These are phyloP conservation scores for Dentipellis fragilis DNA, from an alignment of 768 basidiomycete genomes.

Conservation along the genomic window DNA sequence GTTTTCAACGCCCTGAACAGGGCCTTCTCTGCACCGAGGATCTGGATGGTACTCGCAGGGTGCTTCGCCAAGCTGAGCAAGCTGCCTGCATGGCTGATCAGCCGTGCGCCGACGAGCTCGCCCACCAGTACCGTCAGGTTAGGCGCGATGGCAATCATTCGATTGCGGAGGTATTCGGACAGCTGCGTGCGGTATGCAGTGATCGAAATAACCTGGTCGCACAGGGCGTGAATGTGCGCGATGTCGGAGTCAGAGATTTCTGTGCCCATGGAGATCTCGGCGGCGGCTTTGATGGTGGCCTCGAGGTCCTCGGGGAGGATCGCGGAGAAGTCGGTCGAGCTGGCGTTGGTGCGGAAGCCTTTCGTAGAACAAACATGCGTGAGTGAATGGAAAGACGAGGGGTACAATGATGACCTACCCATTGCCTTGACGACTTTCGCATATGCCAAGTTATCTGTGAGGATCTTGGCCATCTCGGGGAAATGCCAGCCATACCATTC, in stretches of 20 bases:
- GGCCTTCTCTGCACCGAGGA: slow-evolving; percentile 70
- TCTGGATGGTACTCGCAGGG: slow-evolving; percentile 72
- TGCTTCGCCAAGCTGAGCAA: slow-evolving; percentile 64
- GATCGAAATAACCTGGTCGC: slow-evolving; percentile 97
- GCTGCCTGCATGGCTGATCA: slow-evolving; percentile 69
- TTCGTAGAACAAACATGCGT: neutral
- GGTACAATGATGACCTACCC: slow-evolving; percentile 39
- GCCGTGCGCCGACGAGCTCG: slow-evolving; percentile 64
- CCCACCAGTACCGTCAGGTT: slow-evolving; percentile 84
- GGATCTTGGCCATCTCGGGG: slow-evolving; percentile 98
- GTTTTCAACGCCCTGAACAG: slow-evolving; percentile 71
- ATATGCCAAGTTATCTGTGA: slow-evolving; percentile 94
- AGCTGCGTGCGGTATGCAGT: slow-evolving; percentile 91
- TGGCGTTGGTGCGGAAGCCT: slow-evolving; percentile 94
- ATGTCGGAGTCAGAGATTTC: slow-evolving; percentile 98
- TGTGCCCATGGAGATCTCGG: slow-evolving; percentile 98
- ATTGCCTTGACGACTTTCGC: slow-evolving; percentile 88
- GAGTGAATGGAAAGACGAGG: neutral
- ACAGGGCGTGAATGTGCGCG: slow-evolving; percentile 91
- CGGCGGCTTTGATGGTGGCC: slow-evolving; percentile 86
- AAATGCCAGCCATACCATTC: slow-evolving; percentile 99
- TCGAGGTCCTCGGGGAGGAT: slow-evolving; percentile 98
- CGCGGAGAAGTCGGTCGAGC: slow-evolving; percentile 73
- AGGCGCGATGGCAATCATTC: slow-evolving; percentile 97
- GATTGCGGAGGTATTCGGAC: slow-evolving; percentile 92